Evolutionary conservation across 768 basidiomycete species (phyloP), one percentile per base, ranked within the genome.

Genomic region (Trametes elegans): DNA sequence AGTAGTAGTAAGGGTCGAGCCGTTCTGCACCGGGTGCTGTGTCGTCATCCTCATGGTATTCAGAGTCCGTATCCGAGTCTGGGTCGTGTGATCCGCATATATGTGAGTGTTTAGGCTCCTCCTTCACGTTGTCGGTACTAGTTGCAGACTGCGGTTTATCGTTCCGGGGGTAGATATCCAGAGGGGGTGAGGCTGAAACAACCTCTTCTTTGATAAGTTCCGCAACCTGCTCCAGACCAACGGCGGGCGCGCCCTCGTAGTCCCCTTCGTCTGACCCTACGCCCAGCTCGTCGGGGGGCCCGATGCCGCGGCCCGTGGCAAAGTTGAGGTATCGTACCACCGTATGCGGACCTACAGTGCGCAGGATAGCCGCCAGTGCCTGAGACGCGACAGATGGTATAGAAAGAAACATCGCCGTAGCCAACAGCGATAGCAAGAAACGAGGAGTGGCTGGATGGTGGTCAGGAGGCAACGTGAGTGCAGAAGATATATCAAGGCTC

Each of bases 371-470:
- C 1, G 79, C 73, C n/a, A 95, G 75, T 0, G 90, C 87, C 58
- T 90, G 84, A 0, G 87, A 82, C 9, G 88, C 83, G 18, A 93
- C 68, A 5, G 83, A 76, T 0, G 90, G 87, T 16, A 94, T 86
- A 27, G 88, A 90, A 19, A 98, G 83, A 69, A 91, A 97, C 19
- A 90, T 80, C 1, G 92, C 79, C 13, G 92, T 93, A 0, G 94
- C 90, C 28, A 98, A 82, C 14, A 97, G 78, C 4, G 93, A 93
- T 13, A 94, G 76, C 6, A 97, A 79, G 62, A 97, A 87, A 8
- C 82, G 78, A 3, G 94, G 91, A 0, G 86, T 82, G 0, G 86
- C 90, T 0, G 85, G 85, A 42, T 95, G 92, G 31, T 85, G 77
- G 19, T 75, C 79, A 0, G 70, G 58, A 3, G 88, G 84, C 2